Base-by-base conservation (phyloP, 208 protist species). In the Crithidia mellificae region DNA sequence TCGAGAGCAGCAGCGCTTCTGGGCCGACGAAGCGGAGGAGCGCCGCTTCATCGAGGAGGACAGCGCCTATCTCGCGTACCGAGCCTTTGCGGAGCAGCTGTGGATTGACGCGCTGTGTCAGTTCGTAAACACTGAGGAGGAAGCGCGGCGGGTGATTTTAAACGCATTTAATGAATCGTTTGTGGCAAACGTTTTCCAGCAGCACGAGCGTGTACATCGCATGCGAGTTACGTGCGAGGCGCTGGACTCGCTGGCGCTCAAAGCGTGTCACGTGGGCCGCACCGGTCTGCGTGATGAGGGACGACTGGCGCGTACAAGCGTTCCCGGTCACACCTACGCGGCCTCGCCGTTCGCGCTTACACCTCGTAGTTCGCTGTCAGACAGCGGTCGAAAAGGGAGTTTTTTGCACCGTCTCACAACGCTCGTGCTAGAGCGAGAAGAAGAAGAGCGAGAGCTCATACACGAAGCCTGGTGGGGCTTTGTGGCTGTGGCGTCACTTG, bases 1-100 rank as follows among this genome's bases (percentile, higher is more conserved):
- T 30, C 59, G 57, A n/a, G 52, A 57, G 25, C 55, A 27, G 7
- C 20, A 34, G 25, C 53, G 32, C 2, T 34, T 68, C 0, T 3
- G 78, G 0, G 52, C 36, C 0, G 83, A 92, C 78, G 83, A 92
- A 54, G 68, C 17, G 41, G 73, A 88, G 47, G 87, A 90, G 64
- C 78, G 87, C 1, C 74, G 73, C 3, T 86, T 90, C 46, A 68
- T 92, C 36, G 50, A 67, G 2, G 81, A 86, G 24, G 84, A 92
- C 52, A 54, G 51, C 9, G 29, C 55, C 0, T 20, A 30, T 15
- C 44, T 89, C 30, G 61, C 78, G 0, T 75, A 70, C 39, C 36
- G 17, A 20, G 14, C 71, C 4, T 89, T 84, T 51, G 63, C 69
- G 17, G 44, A 66, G 20, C 19, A 68, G 11, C 72, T 78, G 32